Evolutionary conservation across 192 early-diverging fungal genomes (phyloP).

Genomic region (Backusella tarrabulga): DNA sequence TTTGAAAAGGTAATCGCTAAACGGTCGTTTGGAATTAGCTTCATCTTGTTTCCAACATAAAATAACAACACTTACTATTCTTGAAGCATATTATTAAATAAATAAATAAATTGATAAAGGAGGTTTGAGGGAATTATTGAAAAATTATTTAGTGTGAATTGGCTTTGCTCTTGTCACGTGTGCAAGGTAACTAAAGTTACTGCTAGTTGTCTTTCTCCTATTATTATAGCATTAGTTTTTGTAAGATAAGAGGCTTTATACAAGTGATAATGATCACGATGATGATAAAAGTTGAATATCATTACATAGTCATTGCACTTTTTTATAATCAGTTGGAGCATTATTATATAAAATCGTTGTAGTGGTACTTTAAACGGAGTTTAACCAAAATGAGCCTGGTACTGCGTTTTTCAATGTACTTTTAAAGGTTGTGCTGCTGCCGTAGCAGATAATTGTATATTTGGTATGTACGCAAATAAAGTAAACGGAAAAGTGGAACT

Average conservation of each 20-base stretch:
- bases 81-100: constrained; percentile 9
- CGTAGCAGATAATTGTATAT: not conserved
- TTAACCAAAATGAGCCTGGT: not conserved
- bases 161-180: not conserved
- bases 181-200: not conserved
- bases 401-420: no score
- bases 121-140: not conserved
- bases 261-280: no score
- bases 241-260: not conserved
- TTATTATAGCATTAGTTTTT: not conserved
- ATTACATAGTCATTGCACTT: not conserved
- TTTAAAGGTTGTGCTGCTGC: not conserved
- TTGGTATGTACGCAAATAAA: not conserved
- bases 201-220: not conserved
- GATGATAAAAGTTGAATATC: not conserved
- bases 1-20: constrained; percentile 98
- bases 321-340: not conserved
- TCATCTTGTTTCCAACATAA: not conserved
- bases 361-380: not conserved
- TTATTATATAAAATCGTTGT: not conserved
- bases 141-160: not conserved
- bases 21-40: not conserved
- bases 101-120: not conserved
- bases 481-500: not conserved
- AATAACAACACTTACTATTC: constrained; percentile 22